phyloP scores from a whole-genome alignment of 106 monocot genomes.

The Agapanthus africanus region DNA sequence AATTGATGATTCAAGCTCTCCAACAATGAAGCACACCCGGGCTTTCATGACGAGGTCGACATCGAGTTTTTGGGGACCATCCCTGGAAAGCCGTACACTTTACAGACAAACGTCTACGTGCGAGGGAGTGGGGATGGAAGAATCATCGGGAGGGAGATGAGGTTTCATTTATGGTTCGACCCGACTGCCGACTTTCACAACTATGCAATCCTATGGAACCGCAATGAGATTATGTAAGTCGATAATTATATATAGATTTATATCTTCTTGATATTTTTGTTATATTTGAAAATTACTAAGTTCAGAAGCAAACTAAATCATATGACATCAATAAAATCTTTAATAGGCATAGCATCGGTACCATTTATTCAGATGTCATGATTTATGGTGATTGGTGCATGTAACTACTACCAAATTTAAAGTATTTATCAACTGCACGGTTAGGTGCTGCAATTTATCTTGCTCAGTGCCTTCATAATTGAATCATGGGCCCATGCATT shows the following conservation, averaged over 20 bases:
- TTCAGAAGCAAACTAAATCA: too few relatives aligned
- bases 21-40: constrained; percentile 60
- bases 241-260: too few relatives aligned
- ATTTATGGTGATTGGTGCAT: neutral
- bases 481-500: neutral
- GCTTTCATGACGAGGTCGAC: constrained; percentile 67
- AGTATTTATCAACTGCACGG: neutral
- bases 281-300: too few relatives aligned
- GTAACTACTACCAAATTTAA: neutral
- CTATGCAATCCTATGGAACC: constrained; percentile 62
- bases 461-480: neutral
- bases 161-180: constrained; percentile 80
- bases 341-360: neutral
- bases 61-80: constrained; percentile 70
- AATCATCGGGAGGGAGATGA: constrained; percentile 62
- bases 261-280: too few relatives aligned
- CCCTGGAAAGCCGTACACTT: constrained; percentile 49
- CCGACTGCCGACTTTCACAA: constrained; percentile 59
- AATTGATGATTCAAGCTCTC: constrained; percentile 28
- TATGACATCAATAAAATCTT: too few relatives aligned
- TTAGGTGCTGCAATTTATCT: neutral
- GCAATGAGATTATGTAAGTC: constrained; percentile 55
- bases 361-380: neutral
- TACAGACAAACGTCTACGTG: constrained; percentile 70
- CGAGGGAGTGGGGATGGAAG: constrained; percentile 67